These are phyloP conservation scores for Diddensiella santjacobensis DNA, from an alignment of 805 yeast species.

Conservation along the genomic window DNA sequence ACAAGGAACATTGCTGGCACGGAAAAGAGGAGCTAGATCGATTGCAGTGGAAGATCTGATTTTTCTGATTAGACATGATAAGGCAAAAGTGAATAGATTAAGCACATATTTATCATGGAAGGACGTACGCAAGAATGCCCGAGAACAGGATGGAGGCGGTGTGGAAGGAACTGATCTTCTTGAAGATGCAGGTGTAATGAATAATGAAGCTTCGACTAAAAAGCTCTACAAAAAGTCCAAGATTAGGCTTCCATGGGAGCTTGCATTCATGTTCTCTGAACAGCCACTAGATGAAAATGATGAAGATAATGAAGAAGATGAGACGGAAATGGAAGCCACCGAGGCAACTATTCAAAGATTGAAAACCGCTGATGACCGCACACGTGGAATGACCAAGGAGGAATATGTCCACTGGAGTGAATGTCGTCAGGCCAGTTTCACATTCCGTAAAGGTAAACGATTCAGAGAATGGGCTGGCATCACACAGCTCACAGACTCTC, in stretches of 20 bases:
- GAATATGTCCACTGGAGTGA: conserved; percentile 99
- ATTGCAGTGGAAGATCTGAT: conserved; percentile 92
- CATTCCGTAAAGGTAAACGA: conserved; percentile 89
- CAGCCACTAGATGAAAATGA: conserved; percentile 74
- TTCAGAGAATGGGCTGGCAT: conserved; percentile 97
- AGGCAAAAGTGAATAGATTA: conserved; percentile 86
- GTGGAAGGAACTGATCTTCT: conserved; percentile 51
- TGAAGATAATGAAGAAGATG: conserved; percentile 64
- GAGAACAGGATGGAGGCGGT: conserved; percentile 62
- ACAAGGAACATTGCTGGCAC: conserved; percentile 76
- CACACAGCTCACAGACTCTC: conserved; percentile 73
- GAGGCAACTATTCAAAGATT: conserved; percentile 82
- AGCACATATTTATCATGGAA: conserved; percentile 95
- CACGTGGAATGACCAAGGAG: conserved; percentile 89
- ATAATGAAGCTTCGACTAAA: conserved; percentile 35
- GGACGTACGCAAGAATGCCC: conserved; percentile 83
- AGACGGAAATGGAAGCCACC: conserved; percentile 86
- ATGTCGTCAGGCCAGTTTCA: conserved; percentile 95
- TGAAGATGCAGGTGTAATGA: conserved; percentile 43
- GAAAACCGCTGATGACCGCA: conserved; percentile 90
- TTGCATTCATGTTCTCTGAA: conserved; percentile 88
- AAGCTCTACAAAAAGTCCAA: conserved; percentile 65
- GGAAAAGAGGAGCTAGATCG: conserved; percentile 73
- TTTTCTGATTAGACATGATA: conserved; percentile 86
- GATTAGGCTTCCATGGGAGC: conserved; percentile 90